Evolutionary conservation across 192 early-diverging fungal species (phyloP), one percentile per base, ranked within the genome.

Genomic region (Coemansia sp.): DNA sequence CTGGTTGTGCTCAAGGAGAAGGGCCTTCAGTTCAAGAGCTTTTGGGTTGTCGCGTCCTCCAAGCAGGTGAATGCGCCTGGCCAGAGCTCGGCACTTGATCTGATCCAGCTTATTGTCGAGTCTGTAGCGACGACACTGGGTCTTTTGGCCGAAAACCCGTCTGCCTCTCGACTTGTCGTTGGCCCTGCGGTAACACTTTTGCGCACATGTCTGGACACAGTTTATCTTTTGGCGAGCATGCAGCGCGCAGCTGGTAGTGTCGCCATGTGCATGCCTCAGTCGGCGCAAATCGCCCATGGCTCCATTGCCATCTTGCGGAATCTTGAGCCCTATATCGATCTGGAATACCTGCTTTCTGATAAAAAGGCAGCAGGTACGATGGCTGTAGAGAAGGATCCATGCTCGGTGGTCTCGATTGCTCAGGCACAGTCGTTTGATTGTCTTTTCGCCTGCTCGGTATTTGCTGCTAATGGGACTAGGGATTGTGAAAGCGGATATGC

Each of bases 1-100:
- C 48, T 74, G 62, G 42, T 59, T 1, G 32, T 25, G 13, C 16
- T 50, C 4, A 28, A 30, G 22, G 55, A 24, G 25, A 65, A 68
- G 19, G n/a, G 32, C 4, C 28, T 50, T 2, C 28, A 55, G 16
- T 65, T 55, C 39, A 71, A 71, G 53, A 47, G 48, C 35, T 80
- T 74, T 65, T 80, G 78, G 78, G 72, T 63, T 13, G 59, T 71
- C 22, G 35, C 62, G 60, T 34, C 56, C 0, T 5, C 53, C 3
- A 59, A 64, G 8, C 68, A 71, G 60, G 65, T 60, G n/a, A 45
- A 16, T n/a, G 78, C 78, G 0, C 28, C 61, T 2, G 78, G 78
- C 3, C 72, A 74, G 57, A 68, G 65, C 51, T 46, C 66, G 2
- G 65, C 49, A 0, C 13, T 71, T 19, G 49, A 42, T 4, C 7